Evolutionary conservation across 148 eudicot genomes (phyloP).

Genomic region (Polygonum aviculare): DNA sequence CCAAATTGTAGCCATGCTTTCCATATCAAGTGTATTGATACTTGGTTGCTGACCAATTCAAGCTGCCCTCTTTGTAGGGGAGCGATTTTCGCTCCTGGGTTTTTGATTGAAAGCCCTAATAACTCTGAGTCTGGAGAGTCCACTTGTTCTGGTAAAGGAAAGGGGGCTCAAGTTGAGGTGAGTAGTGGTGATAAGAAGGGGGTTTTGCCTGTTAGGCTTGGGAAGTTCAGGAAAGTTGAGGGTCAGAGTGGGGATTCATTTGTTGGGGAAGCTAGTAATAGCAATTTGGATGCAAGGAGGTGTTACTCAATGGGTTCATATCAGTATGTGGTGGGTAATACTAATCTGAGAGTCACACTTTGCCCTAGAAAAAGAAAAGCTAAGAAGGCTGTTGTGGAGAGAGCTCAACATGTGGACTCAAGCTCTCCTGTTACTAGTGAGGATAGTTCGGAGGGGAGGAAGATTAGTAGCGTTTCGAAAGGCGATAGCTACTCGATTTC

Average conservation of each 20-base stretch:
- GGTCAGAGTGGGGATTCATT: constrained; percentile 1
- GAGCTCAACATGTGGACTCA: not conserved
- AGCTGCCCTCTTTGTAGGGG: constrained; percentile 37
- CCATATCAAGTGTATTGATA: constrained; percentile 32
- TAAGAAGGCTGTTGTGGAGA: constrained; percentile 7
- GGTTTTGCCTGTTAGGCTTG: constrained; percentile 27
- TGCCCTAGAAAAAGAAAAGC: constrained; percentile 6
- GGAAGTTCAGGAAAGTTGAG: constrained; percentile 24
- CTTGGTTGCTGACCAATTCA: constrained; percentile 27
- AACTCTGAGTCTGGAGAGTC: not conserved
- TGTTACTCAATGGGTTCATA: constrained; percentile 38
- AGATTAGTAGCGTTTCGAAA: constrained; percentile 19
- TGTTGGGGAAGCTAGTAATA: constrained; percentile 13
- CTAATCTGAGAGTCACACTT: constrained; percentile 20
- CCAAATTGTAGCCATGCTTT: constrained; percentile 34
- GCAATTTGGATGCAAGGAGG: constrained; percentile 30
- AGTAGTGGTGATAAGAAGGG: constrained; percentile 11
- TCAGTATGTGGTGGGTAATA: constrained; percentile 27
- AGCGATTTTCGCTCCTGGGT: constrained; percentile 10
- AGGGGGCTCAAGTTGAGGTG: constrained; percentile 17
- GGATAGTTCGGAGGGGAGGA: constrained; percentile 13
- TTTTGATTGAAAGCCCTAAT: not conserved
- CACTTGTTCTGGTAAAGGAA: not conserved
- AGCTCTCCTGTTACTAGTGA: constrained; percentile 1
- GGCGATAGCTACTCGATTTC: constrained; percentile 34